Evolutionary conservation across 768 basidiomycete species (phyloP).

Genomic region (Agaricus subrufescens): DNA sequence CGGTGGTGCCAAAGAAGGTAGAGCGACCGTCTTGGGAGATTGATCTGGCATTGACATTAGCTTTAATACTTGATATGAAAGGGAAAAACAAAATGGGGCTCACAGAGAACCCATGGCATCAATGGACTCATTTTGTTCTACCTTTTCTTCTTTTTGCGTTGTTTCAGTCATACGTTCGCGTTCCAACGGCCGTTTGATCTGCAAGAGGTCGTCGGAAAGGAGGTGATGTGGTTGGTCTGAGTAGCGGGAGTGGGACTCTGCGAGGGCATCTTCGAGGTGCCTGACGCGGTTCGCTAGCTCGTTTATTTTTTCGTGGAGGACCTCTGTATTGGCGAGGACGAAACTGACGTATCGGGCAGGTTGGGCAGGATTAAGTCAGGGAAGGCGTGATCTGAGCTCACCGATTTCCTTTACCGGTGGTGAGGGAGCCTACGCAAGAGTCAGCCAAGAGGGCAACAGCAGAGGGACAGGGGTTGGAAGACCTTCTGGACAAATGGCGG

Average conservation of each 20-base stretch:
- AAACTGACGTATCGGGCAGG: conserved; percentile 34
- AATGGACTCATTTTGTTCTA: conserved; percentile 50
- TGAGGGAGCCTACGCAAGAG: conserved; percentile 48
- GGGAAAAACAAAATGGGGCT: conserved; percentile 11
- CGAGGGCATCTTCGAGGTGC: conserved; percentile 64
- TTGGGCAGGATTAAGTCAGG: conserved; percentile 5
- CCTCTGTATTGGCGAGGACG: conserved; percentile 68
- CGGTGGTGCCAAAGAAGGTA: conserved; percentile 61
- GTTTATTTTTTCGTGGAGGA: conserved; percentile 64
- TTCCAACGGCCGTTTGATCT: conserved; percentile 65
- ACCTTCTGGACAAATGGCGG: conserved; percentile 67
- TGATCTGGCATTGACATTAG: conserved; percentile 33
- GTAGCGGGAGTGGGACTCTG: conserved; percentile 42
- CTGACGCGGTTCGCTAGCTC: conserved; percentile 56
- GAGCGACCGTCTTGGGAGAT: conserved; percentile 59
- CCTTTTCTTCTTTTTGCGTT: conserved; percentile 33
- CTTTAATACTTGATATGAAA: background rate
- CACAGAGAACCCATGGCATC: conserved; percentile 65
- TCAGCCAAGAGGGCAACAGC: conserved; percentile 9
- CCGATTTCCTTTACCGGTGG: conserved; percentile 73
- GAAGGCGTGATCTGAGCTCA: conserved; percentile 17
- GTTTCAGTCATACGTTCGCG: conserved; percentile 43
- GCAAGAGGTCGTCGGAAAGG: conserved; percentile 54
- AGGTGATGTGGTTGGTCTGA: conserved; percentile 53
- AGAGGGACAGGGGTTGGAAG: conserved; percentile 7